A percentile compares a stretch with the other conserved stretches of the same genome.
These are phyloP conservation scores for Pulveroboletus sp. DNA, from an alignment of 768 basidiomycete species.

Conservation along the genomic window DNA sequence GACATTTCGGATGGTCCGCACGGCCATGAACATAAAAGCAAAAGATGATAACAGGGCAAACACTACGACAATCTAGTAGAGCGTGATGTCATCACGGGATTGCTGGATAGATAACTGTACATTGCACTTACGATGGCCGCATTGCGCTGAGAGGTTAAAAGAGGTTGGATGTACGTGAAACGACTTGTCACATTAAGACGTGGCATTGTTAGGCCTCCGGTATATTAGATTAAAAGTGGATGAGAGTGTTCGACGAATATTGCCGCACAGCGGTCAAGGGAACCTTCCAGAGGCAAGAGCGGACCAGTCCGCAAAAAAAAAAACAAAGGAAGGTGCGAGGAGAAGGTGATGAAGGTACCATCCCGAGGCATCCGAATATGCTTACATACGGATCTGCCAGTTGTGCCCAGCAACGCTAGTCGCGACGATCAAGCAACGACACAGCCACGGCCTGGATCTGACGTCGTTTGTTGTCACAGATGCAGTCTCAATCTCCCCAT, in stretches of 20 bases:
- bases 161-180: slow-evolving; percentile 3
- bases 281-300: slow-evolving; percentile 31
- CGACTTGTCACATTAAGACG: slow-evolving; percentile 2
- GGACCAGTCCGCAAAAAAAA: slow-evolving; percentile 35
- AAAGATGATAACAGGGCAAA: slow-evolving; percentile 55
- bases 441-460: too few relatives aligned
- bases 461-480: too few relatives aligned
- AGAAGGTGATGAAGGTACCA: too few relatives aligned
- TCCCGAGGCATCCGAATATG: too few relatives aligned
- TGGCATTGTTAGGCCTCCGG: too few relatives aligned
- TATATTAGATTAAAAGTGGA: too few relatives aligned
- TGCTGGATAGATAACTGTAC: not conserved
- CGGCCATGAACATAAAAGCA: slow-evolving; percentile 48
- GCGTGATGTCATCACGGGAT: not conserved
- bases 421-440: slow-evolving; percentile 19
- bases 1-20: slow-evolving; percentile 49
- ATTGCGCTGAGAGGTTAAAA: slow-evolving; percentile 11
- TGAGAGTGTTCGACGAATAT: too few relatives aligned
- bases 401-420: too few relatives aligned
- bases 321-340: slow-evolving; percentile 21
- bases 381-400: too few relatives aligned
- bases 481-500: too few relatives aligned
- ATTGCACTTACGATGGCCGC: slow-evolving; percentile 21
- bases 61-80: slow-evolving; percentile 42
- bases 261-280: slow-evolving; percentile 23